Percentiles rank a stretch among this genome's conserved stretches.
These are phyloP conservation scores for Lathyrus tuberosus DNA, from an alignment of 306 rosid genomes.

Conservation along the genomic window DNA sequence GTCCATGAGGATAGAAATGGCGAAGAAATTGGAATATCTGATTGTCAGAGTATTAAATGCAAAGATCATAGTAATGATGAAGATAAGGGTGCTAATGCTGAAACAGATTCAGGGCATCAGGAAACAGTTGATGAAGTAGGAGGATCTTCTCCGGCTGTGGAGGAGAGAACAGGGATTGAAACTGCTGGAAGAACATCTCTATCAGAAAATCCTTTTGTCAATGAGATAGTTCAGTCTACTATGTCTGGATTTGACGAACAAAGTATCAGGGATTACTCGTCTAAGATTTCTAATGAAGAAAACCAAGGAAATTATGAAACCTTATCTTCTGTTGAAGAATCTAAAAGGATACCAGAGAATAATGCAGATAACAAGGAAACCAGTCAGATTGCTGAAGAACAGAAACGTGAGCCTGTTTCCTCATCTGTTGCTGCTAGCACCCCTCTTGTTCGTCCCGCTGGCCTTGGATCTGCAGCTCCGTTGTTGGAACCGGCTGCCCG, in stretches of 20 bases:
- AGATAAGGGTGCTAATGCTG: conserved; percentile 4
- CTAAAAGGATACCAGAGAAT: conserved; percentile 49
- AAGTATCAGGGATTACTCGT: conserved; percentile 29
- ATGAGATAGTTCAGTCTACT: conserved; percentile 40
- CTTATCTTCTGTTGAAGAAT: conserved; percentile 38
- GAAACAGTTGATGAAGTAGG: conserved; percentile 40
- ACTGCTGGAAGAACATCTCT: conserved; percentile 5
- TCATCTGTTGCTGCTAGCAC: conserved; percentile 34
- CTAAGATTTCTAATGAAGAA: conserved; percentile 41
- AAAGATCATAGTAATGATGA: conserved; percentile 39
- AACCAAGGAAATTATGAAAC: conserved; percentile 15
- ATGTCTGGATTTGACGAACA: conserved; percentile 26
- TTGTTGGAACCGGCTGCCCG: not conserved
- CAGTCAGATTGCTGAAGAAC: not conserved
- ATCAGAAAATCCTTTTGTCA: conserved; percentile 30
- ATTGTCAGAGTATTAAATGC: conserved; percentile 30
- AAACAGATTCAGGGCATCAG: conserved; percentile 36
- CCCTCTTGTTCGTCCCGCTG: not conserved
- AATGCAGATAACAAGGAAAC: conserved; percentile 38
- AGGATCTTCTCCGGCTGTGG: conserved; percentile 44
- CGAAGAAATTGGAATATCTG: conserved; percentile 26
- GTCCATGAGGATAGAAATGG: conserved; percentile 29
- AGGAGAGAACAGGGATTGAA: conserved; percentile 1
- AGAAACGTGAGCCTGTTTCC: conserved; percentile 5
- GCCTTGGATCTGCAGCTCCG: conserved; percentile 1